Evolutionary conservation across 495 filamentous ascomycete genomes (phyloP), one percentile per base, ranked within the genome.

Genomic region (Neurospora sp.): DNA sequence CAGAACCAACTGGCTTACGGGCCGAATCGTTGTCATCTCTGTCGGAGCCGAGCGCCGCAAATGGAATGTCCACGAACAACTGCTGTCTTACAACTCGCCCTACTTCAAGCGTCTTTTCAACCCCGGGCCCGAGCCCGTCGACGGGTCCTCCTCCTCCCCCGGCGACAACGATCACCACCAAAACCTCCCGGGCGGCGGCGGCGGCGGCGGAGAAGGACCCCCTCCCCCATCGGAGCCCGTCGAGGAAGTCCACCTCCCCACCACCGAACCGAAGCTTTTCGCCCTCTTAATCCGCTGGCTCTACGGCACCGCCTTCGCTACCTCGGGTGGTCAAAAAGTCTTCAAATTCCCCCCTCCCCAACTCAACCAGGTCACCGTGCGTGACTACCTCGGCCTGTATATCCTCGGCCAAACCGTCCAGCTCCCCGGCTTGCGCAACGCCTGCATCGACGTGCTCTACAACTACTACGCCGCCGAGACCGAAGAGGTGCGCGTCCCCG

Each of bases 321-420:
- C 59, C 37, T 45, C 70, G 2, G 69, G 71, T 15, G 74, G 74
- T 4, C 37, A 69, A 6, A 70, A 73, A 0, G 62, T 75, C n/a
- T 78, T 77, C 24, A 70, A 70, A 15, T 78, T 76, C 62, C 10
- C 43, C 54, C 38, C 38, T n/a, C 79, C 79, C 0, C 76, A 79
- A 8, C 71, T 28, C 6, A 37, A 72, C 2, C 48, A 62, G 0
- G 19, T 69, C 8, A 76, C 73, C 5, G 72, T 81, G 15, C 70
- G 77, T 2, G 79, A 81, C 39, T 81, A 80, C 71, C 72, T 81
- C 54, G 78, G 70, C 34, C 66, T 81, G 1, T 81, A 81, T 54
- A 40, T 81, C 69, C 71, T 81, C 13, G 79, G 76, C 72, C 72
- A 69, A 69, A 75, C 74, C 34, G 71, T 81, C 48, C 71, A 74